phyloP scores from a whole-genome alignment of 306 rosid species.

The Hippophae tibetana region DNA sequence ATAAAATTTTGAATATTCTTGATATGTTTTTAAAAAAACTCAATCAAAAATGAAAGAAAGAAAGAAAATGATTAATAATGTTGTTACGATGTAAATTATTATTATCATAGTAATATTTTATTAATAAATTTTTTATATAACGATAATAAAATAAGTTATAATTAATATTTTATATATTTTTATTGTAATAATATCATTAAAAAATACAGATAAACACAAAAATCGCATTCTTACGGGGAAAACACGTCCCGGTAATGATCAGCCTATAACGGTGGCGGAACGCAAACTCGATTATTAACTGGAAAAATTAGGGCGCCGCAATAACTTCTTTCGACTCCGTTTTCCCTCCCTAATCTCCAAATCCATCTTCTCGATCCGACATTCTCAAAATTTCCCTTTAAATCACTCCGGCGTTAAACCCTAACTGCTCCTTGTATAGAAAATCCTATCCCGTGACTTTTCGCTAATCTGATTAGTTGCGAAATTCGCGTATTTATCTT shows the following conservation, averaged over 20 bases:
- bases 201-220: not conserved
- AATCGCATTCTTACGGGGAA: not conserved
- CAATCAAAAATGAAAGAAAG: no score
- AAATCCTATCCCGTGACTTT: not conserved
- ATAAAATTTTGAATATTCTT: no score
- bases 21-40: no score
- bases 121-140: no score
- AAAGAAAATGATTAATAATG: no score
- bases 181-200: no score
- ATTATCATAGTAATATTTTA: no score
- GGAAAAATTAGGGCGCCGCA: constrained; percentile 3
- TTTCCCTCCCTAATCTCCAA: constrained; percentile 1
- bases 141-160: no score
- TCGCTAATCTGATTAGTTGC: constrained; percentile 13
- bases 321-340: constrained; percentile 26
- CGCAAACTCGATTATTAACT: constrained; percentile 20
- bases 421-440: not conserved
- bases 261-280: constrained; percentile 15
- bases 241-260: constrained; percentile 3
- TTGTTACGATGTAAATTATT: no score
- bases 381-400: constrained; percentile 3
- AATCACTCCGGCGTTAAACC: constrained; percentile 7
- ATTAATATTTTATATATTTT: no score
- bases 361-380: not conserved
- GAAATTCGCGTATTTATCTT: constrained; percentile 12